Percentiles rank a stretch among this genome's conserved stretches.
Evolutionary conservation across 495 filamentous ascomycete genomes (phyloP).

Genomic region (Hypoxylon lenormandii): DNA sequence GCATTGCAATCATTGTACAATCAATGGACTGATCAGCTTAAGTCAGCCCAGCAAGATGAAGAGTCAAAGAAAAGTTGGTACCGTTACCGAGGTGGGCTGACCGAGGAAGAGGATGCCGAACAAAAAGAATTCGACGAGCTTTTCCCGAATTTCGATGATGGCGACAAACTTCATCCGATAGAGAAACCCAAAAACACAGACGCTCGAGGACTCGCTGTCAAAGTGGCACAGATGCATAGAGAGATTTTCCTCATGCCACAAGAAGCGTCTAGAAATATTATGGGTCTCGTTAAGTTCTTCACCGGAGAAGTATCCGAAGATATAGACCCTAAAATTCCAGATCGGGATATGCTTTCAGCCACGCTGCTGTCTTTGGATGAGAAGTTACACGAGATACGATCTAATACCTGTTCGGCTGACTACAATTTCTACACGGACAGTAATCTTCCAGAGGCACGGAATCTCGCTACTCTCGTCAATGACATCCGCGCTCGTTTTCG

Average conservation of each 20-base stretch:
- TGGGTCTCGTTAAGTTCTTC: constrained; percentile 53
- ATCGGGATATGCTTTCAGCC: constrained; percentile 70
- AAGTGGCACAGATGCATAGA: constrained; percentile 60
- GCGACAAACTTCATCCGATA: constrained; percentile 47
- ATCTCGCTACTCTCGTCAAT: constrained; percentile 73
- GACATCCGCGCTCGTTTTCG: constrained; percentile 75
- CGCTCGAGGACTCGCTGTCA: constrained; percentile 60
- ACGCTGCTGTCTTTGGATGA: constrained; percentile 72
- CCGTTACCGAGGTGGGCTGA: constrained; percentile 78
- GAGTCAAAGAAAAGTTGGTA: constrained; percentile 80
- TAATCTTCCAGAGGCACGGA: constrained; percentile 78
- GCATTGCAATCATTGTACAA: constrained; percentile 77
- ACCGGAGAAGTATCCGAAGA: constrained; percentile 52
- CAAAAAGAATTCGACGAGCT: constrained; percentile 79
- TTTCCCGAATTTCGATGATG: constrained; percentile 80
- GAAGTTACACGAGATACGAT: constrained; percentile 65
- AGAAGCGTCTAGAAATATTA: constrained; percentile 54
- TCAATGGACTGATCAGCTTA: constrained; percentile 79
- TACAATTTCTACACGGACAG: constrained; percentile 92
- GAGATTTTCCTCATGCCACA: constrained; percentile 61
- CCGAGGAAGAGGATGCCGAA: constrained; percentile 79
- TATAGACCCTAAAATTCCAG: constrained; percentile 47
- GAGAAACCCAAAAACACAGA: constrained; percentile 32
- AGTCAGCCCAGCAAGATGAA: constrained; percentile 76
- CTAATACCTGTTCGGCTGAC: constrained; percentile 47